phyloP scores from a whole-genome alignment of 169 alveolate species.

The Plasmodium gaboni region DNA sequence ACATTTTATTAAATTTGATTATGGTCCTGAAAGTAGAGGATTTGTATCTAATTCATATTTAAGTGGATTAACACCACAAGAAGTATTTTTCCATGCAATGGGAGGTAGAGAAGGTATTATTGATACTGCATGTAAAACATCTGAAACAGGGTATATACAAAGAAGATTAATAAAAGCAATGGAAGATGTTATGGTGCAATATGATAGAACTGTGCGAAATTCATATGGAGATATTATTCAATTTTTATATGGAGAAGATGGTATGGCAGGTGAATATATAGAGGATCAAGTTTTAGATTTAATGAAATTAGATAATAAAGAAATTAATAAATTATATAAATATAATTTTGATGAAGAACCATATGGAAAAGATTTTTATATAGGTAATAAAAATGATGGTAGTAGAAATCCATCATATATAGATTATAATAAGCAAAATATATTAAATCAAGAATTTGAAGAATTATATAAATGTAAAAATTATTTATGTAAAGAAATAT shows the following conservation, averaged over 20 bases:
- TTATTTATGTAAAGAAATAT: slow-evolving; percentile 88
- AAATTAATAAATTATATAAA: slow-evolving; percentile 83
- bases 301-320: slow-evolving; percentile 92
- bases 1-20: slow-evolving; percentile 99
- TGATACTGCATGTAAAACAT: slow-evolving; percentile 99
- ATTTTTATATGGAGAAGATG: slow-evolving; percentile 99
- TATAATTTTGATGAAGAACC: slow-evolving; percentile 88
- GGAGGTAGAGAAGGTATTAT: slow-evolving; percentile 99
- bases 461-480: slow-evolving; percentile 82
- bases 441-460: slow-evolving; percentile 86
- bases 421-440: slow-evolving; percentile 87
- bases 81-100: slow-evolving; percentile 99
- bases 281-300: slow-evolving; percentile 97
- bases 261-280: slow-evolving; percentile 99
- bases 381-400: slow-evolving; percentile 36
- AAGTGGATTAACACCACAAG: slow-evolving; percentile 98
- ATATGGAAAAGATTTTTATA: slow-evolving; percentile 73
- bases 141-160: slow-evolving; percentile 99
- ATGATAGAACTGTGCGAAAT: slow-evolving; percentile 99
- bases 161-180: slow-evolving; percentile 99
- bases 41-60: slow-evolving; percentile 98
- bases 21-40: slow-evolving; percentile 99
- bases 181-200: slow-evolving; percentile 99
- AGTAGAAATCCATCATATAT: slow-evolving; percentile 77
- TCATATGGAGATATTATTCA: slow-evolving; percentile 96